phyloP scores from a whole-genome alignment of 1,284 basidiomycete species.

The Melampsora larici-populina region DNA sequence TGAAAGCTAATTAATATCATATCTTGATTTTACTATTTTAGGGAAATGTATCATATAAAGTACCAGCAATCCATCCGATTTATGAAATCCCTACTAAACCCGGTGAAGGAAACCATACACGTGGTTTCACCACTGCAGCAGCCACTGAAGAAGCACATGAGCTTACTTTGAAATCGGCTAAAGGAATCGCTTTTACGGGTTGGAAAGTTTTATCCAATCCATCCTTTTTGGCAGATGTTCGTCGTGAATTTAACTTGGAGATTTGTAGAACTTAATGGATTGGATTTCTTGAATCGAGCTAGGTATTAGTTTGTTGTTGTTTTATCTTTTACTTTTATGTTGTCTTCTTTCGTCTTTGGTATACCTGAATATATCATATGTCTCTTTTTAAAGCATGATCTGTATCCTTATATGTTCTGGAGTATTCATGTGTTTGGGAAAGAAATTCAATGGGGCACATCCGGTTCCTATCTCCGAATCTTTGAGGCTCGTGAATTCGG shows the following conservation, averaged over 20 bases:
- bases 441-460: too few species aligned
- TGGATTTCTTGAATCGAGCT: too few species aligned
- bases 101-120: slow-evolving; percentile 53
- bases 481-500: too few species aligned
- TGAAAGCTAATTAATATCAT: neutral
- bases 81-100: slow-evolving; percentile 52
- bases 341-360: too few species aligned
- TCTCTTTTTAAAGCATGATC: too few species aligned
- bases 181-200: slow-evolving; percentile 63
- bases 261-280: too few species aligned
- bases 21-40: slow-evolving; percentile 11
- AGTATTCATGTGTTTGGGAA: too few species aligned
- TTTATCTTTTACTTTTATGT: too few species aligned
- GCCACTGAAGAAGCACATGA: slow-evolving; percentile 64
- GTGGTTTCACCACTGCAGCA: slow-evolving; percentile 63
- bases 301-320: too few species aligned
- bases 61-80: slow-evolving; percentile 53
- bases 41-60: slow-evolving; percentile 52
- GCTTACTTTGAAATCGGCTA: slow-evolving; percentile 62
- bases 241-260: slow-evolving; percentile 42
- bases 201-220: slow-evolving; percentile 63
- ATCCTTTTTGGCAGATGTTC: slow-evolving; percentile 62
- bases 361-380: too few species aligned
- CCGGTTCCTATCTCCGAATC: too few species aligned
- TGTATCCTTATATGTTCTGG: too few species aligned